A percentile compares a stretch with the other conserved stretches of the same genome.
Conservation (phyloP, 768 basidiomycete genomes). For the Sutorius australiensis region DNA sequence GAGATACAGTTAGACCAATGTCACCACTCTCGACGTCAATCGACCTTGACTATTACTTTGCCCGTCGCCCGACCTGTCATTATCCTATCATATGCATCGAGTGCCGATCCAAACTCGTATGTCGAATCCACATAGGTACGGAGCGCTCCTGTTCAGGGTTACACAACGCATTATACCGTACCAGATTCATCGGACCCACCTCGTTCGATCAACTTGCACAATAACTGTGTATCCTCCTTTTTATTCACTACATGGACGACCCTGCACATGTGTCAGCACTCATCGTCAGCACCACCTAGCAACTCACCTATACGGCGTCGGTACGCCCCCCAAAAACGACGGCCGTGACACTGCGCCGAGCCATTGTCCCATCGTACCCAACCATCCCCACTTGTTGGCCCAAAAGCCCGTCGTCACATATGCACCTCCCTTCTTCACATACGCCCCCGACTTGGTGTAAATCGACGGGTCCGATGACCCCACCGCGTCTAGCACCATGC, state of each 20-base stretch:
- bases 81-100: slow-evolving; percentile 60
- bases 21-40: slow-evolving; percentile 22
- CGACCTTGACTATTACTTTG: slow-evolving; percentile 60
- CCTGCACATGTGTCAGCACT: not conserved
- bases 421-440: slow-evolving; percentile 47
- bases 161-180: not conserved
- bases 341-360: slow-evolving; percentile 30
- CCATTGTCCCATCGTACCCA: slow-evolving; percentile 1
- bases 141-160: slow-evolving; percentile 36
- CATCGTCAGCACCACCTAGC: not conserved
- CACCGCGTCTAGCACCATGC: slow-evolving; percentile 58
- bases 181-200: slow-evolving; percentile 31
- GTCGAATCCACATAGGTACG: slow-evolving; percentile 57
- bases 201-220: slow-evolving; percentile 38
- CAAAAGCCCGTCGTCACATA: slow-evolving; percentile 54
- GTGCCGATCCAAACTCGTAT: slow-evolving; percentile 50
- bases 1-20: too few species aligned
- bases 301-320: slow-evolving; percentile 45
- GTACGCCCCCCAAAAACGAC: slow-evolving; percentile 49
- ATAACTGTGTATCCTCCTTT: slow-evolving; percentile 33
- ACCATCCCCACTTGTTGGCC: slow-evolving; percentile 29
- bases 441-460: slow-evolving; percentile 48
- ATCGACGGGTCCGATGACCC: slow-evolving; percentile 47
- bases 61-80: slow-evolving; percentile 56
- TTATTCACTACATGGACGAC: slow-evolving; percentile 32